Evolutionary conservation across 352 stramenopile genomes (phyloP), one percentile per base, ranked within the genome.

Genomic region (Phytopythium cucurbitacearum): DNA sequence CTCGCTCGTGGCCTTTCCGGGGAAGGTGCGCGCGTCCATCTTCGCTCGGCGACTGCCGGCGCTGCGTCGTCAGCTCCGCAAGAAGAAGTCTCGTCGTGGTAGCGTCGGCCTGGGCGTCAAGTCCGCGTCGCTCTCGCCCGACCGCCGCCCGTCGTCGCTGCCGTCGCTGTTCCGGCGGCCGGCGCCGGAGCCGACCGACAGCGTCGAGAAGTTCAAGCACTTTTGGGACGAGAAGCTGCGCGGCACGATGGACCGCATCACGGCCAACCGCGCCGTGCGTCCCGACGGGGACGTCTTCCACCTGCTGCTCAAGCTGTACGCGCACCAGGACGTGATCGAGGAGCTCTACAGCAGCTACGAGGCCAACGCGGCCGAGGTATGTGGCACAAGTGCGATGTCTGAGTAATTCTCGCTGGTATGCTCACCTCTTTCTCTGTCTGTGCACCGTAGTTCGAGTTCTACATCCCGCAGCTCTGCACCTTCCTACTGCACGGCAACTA

Each of bases 391-490:
- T n/a, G n/a, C n/a, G n/a, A 47, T 15, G 41, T 37, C 42, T 42
- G 6, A 44, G 12, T 44, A 5, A 44, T 46, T 41, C 33, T 15
- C 15, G n/a, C 28, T 48, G 7, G 12, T 40, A 1, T 46, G 47
- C 5, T 11, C 3, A 49, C n/a, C n/a, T n/a, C n/a, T n/a, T 4
- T 34, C 9, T 55, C 12, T 15, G 21, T 28, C 21, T 28, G 21
- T 28, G 21, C 2, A 2, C 39, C 33, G 4, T 40, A 70, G 63
- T 85, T 96, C 43, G 85, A 93, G 63, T 96, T 95, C 49, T 96
- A 96, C 62, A 91, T 96, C 51, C 87, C 85, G 8, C 87, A 96
- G 51, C 69, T 96, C 0, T 92, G 82, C 55, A 96, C 87, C 11
- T 94, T 94, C 40, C 41, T 95, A 33, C 54, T 91, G 0, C 85